phyloP scores from a whole-genome alignment of 129 eudicot genomes.

The Artemisia argyi region DNA sequence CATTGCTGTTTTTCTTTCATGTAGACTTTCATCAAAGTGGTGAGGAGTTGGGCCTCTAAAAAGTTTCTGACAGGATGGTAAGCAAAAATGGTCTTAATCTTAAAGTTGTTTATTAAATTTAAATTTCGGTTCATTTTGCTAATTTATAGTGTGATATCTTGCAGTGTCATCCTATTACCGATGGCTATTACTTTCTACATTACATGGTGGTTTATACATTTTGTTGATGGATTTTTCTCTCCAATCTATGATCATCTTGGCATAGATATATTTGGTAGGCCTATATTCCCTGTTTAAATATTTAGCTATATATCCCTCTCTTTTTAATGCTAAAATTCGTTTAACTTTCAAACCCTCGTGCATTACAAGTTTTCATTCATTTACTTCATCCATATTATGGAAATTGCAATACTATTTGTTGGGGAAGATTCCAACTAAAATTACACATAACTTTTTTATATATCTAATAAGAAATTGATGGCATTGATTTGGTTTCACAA shows the following conservation, averaged over 20 bases:
- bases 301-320: neutral
- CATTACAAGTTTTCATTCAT: neutral
- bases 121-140: too few species aligned
- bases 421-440: neutral
- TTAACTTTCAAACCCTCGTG: neutral
- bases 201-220: constrained; percentile 92
- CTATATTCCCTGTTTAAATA: neutral
- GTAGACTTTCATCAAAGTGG: constrained; percentile 81
- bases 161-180: constrained; percentile 81
- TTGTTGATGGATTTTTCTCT: constrained; percentile 88
- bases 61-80: constrained; percentile 99
- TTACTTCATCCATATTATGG: neutral
- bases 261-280: constrained; percentile 71
- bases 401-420: neutral
- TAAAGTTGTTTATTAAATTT: neutral
- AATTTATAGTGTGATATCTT: neutral
- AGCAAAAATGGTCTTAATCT: constrained; percentile 18
- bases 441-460: neutral
- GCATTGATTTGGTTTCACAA: neutral
- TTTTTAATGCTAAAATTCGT: neutral
- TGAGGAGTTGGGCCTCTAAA: constrained; percentile 97
- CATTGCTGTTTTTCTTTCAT: neutral
- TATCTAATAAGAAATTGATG: neutral
- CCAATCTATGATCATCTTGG: constrained; percentile 89
- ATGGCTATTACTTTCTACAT: constrained; percentile 81